These are phyloP conservation scores for Botrytis medusae DNA, from an alignment of 2,329 filamentous ascomycete genomes.

Conservation along the genomic window DNA sequence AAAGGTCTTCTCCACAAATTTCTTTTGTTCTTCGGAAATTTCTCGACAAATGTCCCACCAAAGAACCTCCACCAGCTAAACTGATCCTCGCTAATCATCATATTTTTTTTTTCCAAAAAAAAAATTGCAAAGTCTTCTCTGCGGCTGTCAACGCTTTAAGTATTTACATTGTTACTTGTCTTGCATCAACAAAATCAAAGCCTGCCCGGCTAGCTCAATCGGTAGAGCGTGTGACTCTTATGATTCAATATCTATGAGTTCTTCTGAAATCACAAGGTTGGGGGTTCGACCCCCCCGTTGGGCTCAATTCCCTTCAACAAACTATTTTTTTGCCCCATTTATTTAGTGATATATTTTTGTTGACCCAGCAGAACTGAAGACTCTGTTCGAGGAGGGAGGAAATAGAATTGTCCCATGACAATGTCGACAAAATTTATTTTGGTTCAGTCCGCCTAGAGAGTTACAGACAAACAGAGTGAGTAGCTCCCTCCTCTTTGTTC, in stretches of 20 bases:
- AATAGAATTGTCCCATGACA: not conserved
- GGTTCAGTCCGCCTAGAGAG: not conserved
- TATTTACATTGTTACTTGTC: accelerated
- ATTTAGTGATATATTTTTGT: not conserved
- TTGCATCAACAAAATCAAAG: not conserved
- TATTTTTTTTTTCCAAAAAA: no score
- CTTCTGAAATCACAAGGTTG: constrained; percentile 16
- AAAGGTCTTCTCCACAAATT: not conserved
- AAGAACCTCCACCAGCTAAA: not conserved
- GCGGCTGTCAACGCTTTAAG: accelerated
- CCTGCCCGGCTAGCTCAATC: constrained; percentile 37
- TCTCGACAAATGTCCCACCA: not conserved
- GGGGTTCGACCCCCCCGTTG: constrained; percentile 14
- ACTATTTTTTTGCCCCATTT: not conserved
- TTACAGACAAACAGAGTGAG: not conserved
- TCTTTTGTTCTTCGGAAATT: not conserved
- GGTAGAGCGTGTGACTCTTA: constrained; percentile 40
- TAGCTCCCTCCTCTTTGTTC: not conserved
- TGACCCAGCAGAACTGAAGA: not conserved
- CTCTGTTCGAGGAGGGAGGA: not conserved
- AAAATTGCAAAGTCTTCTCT: no score
- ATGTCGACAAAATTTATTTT: not conserved
- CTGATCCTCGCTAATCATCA: not conserved
- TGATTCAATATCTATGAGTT: constrained; percentile 7
- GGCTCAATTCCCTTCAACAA: constrained; percentile 3